Evolutionary conservation across 78 protist species (phyloP), one percentile per base, ranked within the genome.

Genomic region (Dictyostelium intermedium): DNA sequence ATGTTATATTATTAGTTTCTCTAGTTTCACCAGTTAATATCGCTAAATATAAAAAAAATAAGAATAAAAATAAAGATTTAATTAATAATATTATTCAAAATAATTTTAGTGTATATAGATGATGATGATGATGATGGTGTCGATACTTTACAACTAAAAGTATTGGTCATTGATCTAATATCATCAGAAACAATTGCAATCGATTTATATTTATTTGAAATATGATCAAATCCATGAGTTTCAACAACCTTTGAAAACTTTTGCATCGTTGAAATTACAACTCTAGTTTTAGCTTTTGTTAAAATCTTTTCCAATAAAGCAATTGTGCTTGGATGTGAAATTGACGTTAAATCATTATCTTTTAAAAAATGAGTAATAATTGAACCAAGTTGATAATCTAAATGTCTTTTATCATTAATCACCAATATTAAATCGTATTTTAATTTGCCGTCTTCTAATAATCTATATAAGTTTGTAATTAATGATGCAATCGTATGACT

Each of bases 191-290:
- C 76, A 10, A 91, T 72, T 39, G 95, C 95, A 35, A 91, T 73
- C 10, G 82, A 66, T 27, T 91, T 85, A 39, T 39, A 77, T 73
- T 84, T 85, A 35, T 35, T 69, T 66, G 87, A 30, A 32, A 89
- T 63, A 4, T 45, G 74, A 2, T 84, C 85, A 84, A 41, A 34
- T 7, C 23, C 45, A 25, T 50, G 37, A 3, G 84, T n/a, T 5
- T 89, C 94, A 23, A 85, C 13, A 27, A 82, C 18, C 47, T 45
- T 77, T 32, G 79, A n/a, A 47, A 91, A 72, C 81, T 91, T 91
- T 73, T 91, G 95, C 89, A 91, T 82, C n/a, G 95, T 91, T 16
- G 95, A 79, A 8, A 91, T 91, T 30, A 91, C 60, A 7, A 91
- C 85, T 20, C 91, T 35, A 10, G 81, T 84, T 70, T 91, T 82